Base-by-base conservation (phyloP, 2,329 filamentous ascomycete species). In the Pleurostoma richardsiae region DNA sequence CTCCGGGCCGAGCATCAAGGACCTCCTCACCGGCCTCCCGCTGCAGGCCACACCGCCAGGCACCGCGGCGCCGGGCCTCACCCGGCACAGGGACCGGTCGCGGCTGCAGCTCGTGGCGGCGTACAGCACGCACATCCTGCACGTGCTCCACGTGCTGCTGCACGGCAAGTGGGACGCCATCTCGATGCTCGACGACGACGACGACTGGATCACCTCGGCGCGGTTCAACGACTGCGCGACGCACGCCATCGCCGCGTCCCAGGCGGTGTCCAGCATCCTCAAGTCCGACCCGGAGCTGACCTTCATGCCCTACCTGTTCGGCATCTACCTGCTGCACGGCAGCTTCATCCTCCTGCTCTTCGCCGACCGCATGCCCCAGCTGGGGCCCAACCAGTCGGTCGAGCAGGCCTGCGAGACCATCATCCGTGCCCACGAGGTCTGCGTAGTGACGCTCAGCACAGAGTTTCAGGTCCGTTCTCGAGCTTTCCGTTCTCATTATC, bases 221-320 rank as follows among this genome's bases (percentile, higher is more conserved):
- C 61, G 64, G 4, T 76, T 76, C 54, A 61, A 66, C 29, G 64
- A 69, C 49, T 73, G 70, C 47, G 72, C 71, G 4, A 65, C 67
- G 1, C 72, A 75, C 49, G 69, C 73, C 28, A 69, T 77, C 43
- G 65, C 67, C 1, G 72, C 73, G 0, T 71, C 70, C 3, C 65
- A 73, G 40, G 68, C 69, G 3, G 65, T 76, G 11, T 68, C 66
- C 10, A 61, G 67, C 6, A 76, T 77, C 44, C 59, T 77, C 5
- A 59, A 63, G 2, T 61, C 68, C n/a, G 74, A 77, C 50, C 71
- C 70, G 3, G 72, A 76, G 49, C 60, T 77, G 30, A 70, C 68
- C 0, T 77, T 76, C 44, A 76, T 76, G 70, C 72, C 74, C 2
- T 77, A 75, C 52, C 60, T 77, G 3, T 76, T 76, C 44, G 73